Evolutionary conservation across 805 yeast genomes (phyloP).

Genomic region (Wickerhamomyces bisporus): DNA sequence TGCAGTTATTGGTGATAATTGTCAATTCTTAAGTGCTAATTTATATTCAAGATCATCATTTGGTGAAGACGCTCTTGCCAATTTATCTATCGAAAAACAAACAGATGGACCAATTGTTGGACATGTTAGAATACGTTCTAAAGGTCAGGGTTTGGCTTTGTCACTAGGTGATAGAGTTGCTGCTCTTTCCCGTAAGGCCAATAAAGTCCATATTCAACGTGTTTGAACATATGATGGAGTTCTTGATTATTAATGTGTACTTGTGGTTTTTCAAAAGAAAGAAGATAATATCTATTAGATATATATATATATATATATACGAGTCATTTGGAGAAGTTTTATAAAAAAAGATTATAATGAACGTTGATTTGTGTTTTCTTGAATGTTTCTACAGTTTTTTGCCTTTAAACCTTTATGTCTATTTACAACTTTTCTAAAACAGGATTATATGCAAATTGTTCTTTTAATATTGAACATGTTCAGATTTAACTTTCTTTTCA

Average conservation of each 20-base stretch:
- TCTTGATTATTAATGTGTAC: background rate
- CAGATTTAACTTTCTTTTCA: conserved; percentile 31
- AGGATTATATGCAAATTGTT: background rate
- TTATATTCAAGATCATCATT: conserved; percentile 87
- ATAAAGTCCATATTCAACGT: conserved; percentile 29
- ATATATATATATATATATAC: too few relatives aligned
- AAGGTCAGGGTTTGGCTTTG: conserved; percentile 96
- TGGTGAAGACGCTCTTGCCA: conserved; percentile 97
- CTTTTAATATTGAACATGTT: conserved; percentile 19
- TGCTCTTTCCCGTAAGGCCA: conserved; percentile 60
- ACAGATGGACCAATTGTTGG: conserved; percentile 77
- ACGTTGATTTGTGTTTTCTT: too few relatives aligned
- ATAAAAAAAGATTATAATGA: too few relatives aligned
- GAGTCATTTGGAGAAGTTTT: too few relatives aligned
- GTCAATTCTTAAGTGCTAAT: conserved; percentile 91
- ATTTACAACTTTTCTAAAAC: background rate
- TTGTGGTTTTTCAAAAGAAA: too few relatives aligned
- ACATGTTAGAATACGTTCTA: conserved; percentile 92
- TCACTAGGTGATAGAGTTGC: conserved; percentile 94
- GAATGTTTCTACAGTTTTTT: too few relatives aligned
- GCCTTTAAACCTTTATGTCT: background rate
- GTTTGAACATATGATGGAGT: conserved; percentile 18
- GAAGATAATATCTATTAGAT: too few relatives aligned
- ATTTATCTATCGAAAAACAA: conserved; percentile 84
- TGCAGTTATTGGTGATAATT: conserved; percentile 83